Evolutionary conservation across 1,284 basidiomycete species (phyloP), one percentile per base, ranked within the genome.

Genomic region (Moesziomyces aphidis): DNA sequence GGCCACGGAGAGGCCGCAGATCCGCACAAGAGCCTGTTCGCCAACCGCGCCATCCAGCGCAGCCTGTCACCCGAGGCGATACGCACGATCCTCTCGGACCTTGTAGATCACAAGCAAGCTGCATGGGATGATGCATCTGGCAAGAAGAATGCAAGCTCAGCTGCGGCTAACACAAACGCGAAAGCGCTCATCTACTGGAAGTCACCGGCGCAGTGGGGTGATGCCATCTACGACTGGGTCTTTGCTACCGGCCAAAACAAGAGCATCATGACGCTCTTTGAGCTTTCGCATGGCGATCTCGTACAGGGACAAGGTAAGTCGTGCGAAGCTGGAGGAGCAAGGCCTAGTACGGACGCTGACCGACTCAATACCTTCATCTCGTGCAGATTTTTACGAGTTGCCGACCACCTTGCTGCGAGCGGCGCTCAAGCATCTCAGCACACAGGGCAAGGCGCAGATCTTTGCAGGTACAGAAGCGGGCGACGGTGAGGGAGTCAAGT

Each of bases 211-310:
- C 87, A 88, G 73, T 88, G 88, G 88, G 87, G 86, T 2, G 77
- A 85, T 21, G 54, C 85, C 19, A 87, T 89, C 47, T 87, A 88
- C 67, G 84, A 86, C 39, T 89, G 88, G 88, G 87, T 88, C 50
- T 84, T 84, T n/a, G 85, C 86, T 19, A 88, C 87, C 26, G 88
- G 88, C 0, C 85, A 88, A 68, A 86, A 85, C 26, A 85, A 85
- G 44, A 86, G 85, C 34, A 88, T 89, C 77, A 85, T 89, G 85
- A 89, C 88, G 0, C 86, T 88, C 52, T 88, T 87, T 71, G 88
- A 89, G 76, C 80, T 89, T 22, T 86, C 85, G 0, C 86, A 88
- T 54, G 87, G 87, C n/a, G 86, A 87, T 52, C 73, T 87, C 50
- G 85, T 85, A 5, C 77, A 86, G 44, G 61, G 55, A 36, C 70